Conservation (phyloP, 1,284 basidiomycete genomes). For the Ustilago nuda region DNA sequence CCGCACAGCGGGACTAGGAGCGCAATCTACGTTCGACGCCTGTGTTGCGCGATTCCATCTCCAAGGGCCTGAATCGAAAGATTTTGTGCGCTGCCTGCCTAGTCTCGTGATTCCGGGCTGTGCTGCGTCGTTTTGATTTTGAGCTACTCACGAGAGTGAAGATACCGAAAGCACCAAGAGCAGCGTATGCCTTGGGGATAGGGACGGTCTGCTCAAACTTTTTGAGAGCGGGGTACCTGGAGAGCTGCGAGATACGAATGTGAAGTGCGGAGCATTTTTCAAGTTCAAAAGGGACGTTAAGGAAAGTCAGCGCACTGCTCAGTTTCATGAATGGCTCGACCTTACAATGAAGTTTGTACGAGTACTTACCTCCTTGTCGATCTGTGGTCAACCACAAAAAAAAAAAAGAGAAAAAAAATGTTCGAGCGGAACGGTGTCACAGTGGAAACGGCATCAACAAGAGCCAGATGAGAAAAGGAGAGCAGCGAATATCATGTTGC, state of each 20-base stretch:
- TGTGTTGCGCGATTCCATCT: no score
- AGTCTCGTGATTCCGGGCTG: neutral
- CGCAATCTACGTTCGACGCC: no score
- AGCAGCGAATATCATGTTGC: neutral
- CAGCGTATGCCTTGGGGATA: constrained; percentile 91
- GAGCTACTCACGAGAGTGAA: constrained; percentile 64
- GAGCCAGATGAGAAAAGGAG: neutral
- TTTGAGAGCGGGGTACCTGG: constrained; percentile 79
- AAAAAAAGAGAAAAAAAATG: no score
- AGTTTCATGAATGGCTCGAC: neutral
- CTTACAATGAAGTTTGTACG: neutral
- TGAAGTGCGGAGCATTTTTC: no score
- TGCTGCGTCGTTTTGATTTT: neutral
- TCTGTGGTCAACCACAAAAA: constrained; percentile 71
- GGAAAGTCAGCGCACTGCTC: neutral
- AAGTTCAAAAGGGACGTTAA: neutral
- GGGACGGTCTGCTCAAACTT: constrained; percentile 87
- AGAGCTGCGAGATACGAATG: constrained; percentile 74
- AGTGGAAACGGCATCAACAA: neutral
- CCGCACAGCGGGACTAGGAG: no score
- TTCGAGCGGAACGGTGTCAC: neutral
- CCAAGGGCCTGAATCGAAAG: neutral
- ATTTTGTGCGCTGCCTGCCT: neutral
- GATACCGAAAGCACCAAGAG: constrained; percentile 79
- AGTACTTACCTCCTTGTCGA: constrained; percentile 88